Evolutionary conservation across 148 eudicot genomes (phyloP), one percentile per base, ranked within the genome.

Genomic region (Tetragonia tetragonoides): DNA sequence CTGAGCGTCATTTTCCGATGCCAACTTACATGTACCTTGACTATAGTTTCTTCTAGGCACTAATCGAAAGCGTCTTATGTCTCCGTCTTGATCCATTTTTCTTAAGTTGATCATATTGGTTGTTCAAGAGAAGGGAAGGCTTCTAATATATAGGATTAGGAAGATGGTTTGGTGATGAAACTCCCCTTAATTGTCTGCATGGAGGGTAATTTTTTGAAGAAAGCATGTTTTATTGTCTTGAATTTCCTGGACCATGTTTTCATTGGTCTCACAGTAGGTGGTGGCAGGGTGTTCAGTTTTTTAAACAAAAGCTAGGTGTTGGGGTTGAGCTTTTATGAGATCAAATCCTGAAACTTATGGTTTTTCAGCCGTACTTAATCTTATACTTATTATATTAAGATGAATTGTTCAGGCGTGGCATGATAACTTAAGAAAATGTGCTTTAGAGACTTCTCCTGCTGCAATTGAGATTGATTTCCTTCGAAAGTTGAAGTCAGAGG

Each of bases 401-500:
- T 61, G 51, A 12, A 74, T 51, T 75, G 77, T 57, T 49, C 70
- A 96, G 99, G 83, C 72, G 21, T 96, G 97, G 97, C 71, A 81
- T 72, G 87, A 83, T n/a, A 85, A 77, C 66, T 91, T 85, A 34
- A 86, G 87, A 80, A 86, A 83, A 73, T 93, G 98, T 82, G 67
- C 84, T 61, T 65, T 75, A 64, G 93, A 90, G 86, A 89, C 81
- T 73, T 62, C 81, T 69, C 85, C 93, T 84, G 89, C 88, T 79
- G 70, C 88, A 39, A 77, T 96, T 65, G 92, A 91, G 78, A 77
- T 86, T 67, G 87, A 86, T 79, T 59, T 80, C 61, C 89, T 96
- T 75, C 82, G 81, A 79, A 84, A 86, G 63, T 80, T 96, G 84
- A 88, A 92, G 78, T 53, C 84, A 20, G 89, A 96, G 98, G 99